These are phyloP conservation scores for Fusarium tuaranense DNA, from an alignment of 2,329 filamentous ascomycete species.

Conservation along the genomic window DNA sequence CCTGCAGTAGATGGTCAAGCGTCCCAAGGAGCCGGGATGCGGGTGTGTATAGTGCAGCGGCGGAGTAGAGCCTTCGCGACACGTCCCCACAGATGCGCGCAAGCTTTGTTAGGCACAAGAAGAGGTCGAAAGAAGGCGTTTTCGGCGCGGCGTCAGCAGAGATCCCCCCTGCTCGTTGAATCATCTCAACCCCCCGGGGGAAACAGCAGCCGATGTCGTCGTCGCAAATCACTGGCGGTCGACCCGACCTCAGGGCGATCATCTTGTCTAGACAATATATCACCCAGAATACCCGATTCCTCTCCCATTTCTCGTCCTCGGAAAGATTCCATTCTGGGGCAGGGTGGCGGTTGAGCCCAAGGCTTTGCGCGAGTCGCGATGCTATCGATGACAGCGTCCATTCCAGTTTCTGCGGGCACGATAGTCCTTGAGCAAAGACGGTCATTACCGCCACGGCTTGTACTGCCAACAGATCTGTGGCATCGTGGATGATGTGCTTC, in stretches of 20 bases:
- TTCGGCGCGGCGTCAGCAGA: too few relatives aligned
- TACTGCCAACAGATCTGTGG: constrained; percentile 2
- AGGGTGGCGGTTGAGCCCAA: neutral
- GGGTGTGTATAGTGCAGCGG: too few relatives aligned
- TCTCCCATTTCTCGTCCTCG: neutral
- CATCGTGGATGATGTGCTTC: neutral
- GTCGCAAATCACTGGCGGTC: neutral
- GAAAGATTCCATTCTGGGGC: neutral
- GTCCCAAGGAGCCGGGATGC: too few relatives aligned
- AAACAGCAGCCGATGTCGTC: neutral
- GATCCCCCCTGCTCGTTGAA: too few relatives aligned
- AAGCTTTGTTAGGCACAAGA: too few relatives aligned
- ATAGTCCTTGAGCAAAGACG: constrained; percentile 13
- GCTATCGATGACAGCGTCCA: neutral
- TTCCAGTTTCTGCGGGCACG: constrained; percentile 11
- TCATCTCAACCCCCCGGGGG: neutral
- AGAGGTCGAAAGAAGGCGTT: too few relatives aligned
- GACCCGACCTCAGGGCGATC: constrained; percentile 3
- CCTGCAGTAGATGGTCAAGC: too few relatives aligned
- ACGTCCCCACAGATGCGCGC: too few relatives aligned
- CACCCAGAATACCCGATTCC: constrained; percentile 8
- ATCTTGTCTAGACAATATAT: constrained; percentile 16
- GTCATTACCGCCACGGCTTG: constrained; percentile 11
- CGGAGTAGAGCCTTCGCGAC: too few relatives aligned
- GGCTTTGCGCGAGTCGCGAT: neutral